Base-by-base conservation (phyloP, 306 rosid genomes). In the Urtica urens region DNA sequence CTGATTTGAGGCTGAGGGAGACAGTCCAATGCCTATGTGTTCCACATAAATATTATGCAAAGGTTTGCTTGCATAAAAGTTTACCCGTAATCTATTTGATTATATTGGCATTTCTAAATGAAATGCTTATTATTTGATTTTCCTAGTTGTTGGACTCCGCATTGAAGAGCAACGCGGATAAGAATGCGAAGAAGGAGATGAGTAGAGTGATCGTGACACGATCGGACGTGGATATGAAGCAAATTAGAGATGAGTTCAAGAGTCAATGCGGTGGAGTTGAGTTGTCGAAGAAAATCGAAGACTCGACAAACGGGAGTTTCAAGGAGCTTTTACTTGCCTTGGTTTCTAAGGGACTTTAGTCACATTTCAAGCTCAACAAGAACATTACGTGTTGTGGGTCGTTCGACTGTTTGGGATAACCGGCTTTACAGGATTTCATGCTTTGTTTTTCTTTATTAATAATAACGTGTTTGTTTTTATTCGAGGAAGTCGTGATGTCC, bases 161-260 rank as follows among this genome's bases (percentile, higher is more conserved):
- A 33, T 46, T 90, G 63, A 75, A 30, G 63, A 57, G 41, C 57
- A 87, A 77, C 49, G 80, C 58, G 5, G 71, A 90, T 14, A 79
- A 85, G 67, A 69, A 47, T 8, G 57, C 45, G 30, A 81, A 77
- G 49, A 90, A 85, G 55, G 78, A 70, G 17, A 59, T 85, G 57
- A 79, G 94, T 38, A 82, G 99, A 57, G 84, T 90, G n/a, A 52
- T 85, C 14, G 83, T 85, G 22, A 77, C 99, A 31, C 59, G 92
- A 67, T 84, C 95, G 15, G 95, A 90, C 24, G 26, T 23, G 25
- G 92, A 82, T 67, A 75, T 85, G 71, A 82, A 75, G 62, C 74
- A 62, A 38, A 81, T 90, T 56, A 71, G 63, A 49, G 63, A 58
- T 10, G 81, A 85, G 62, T 85, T 62, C 65, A 44, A 81, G 14